These are phyloP conservation scores for Capsella bursapastoris DNA, from an alignment of 345 rosid genomes.

Conservation along the genomic window DNA sequence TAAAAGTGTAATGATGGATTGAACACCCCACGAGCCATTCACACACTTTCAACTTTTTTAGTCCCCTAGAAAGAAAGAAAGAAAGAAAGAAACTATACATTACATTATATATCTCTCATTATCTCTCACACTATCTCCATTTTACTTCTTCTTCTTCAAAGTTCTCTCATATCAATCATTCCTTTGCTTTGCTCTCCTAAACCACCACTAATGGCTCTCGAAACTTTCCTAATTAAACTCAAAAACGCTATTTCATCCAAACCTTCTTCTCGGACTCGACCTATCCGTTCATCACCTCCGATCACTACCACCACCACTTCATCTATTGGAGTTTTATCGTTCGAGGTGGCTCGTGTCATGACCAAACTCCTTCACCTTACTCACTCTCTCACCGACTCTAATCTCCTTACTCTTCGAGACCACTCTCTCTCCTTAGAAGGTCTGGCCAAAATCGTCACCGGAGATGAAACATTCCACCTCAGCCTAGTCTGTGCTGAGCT, in stretches of 20 bases:
- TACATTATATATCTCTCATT: slow-evolving; percentile 33
- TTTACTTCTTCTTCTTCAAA: background rate
- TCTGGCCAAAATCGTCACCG: slow-evolving; percentile 74
- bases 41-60: slow-evolving; percentile 40
- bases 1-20: slow-evolving; percentile 42
- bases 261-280: slow-evolving; percentile 46
- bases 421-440: slow-evolving; percentile 77
- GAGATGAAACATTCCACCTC: slow-evolving; percentile 80
- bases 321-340: slow-evolving; percentile 64
- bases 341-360: slow-evolving; percentile 86
- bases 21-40: slow-evolving; percentile 67
- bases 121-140: slow-evolving; percentile 34
- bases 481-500: slow-evolving; percentile 88
- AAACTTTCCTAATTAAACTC: slow-evolving; percentile 76
- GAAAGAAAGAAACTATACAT: slow-evolving; percentile 27
- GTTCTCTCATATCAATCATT: slow-evolving; percentile 28
- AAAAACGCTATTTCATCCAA: slow-evolving; percentile 67
- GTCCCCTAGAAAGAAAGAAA: slow-evolving; percentile 26
- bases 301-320: slow-evolving; percentile 28
- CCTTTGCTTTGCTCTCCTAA: slow-evolving; percentile 22
- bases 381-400: slow-evolving; percentile 77
- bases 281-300: slow-evolving; percentile 38
- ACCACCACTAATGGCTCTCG: slow-evolving; percentile 71
- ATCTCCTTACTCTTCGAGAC: slow-evolving; percentile 61
- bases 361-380: slow-evolving; percentile 82